Percentiles rank a stretch among this genome's conserved stretches.
Conservation (phyloP, 2,329 filamentous ascomycete genomes). For the Phialemonium atrogriseum region DNA sequence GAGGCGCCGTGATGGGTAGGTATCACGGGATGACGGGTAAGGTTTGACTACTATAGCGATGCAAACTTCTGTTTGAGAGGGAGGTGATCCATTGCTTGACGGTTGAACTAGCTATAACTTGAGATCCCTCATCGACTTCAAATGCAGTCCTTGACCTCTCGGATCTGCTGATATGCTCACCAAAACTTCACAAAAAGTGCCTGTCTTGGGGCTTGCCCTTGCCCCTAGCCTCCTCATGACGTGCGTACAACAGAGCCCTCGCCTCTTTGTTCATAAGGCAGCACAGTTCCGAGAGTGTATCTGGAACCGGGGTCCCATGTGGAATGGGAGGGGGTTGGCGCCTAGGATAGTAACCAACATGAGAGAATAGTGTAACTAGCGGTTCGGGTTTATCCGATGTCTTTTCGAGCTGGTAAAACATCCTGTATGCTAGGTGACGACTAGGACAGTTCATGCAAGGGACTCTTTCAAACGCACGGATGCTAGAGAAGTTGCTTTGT, state of each 20-base stretch:
- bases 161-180: too few species aligned
- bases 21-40: too few species aligned
- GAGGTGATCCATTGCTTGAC: too few species aligned
- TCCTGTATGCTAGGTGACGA: conserved; percentile 1
- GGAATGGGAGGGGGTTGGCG: conserved; percentile 5
- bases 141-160: too few species aligned
- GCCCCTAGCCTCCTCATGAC: too few species aligned
- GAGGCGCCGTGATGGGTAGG: too few species aligned
- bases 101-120: too few species aligned
- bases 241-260: conserved; percentile 2
- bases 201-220: too few species aligned
- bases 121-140: too few species aligned
- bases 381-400: conserved; percentile 2
- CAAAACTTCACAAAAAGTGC: too few species aligned
- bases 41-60: too few species aligned
- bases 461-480: conserved; percentile 6
- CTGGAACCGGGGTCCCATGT: conserved; percentile 4
- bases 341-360: conserved; percentile 3
- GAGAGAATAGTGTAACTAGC: conserved; percentile 6
- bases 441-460: conserved; percentile 2
- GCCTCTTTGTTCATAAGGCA: conserved; percentile 7
- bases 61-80: too few species aligned
- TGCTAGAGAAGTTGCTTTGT: conserved; percentile 4
- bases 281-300: conserved; percentile 5
- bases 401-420: conserved; percentile 5